A percentile compares a stretch with the other conserved stretches of the same genome.
Conservation (phyloP, 2,329 filamentous ascomycete genomes). For the Cadophora sp. region DNA sequence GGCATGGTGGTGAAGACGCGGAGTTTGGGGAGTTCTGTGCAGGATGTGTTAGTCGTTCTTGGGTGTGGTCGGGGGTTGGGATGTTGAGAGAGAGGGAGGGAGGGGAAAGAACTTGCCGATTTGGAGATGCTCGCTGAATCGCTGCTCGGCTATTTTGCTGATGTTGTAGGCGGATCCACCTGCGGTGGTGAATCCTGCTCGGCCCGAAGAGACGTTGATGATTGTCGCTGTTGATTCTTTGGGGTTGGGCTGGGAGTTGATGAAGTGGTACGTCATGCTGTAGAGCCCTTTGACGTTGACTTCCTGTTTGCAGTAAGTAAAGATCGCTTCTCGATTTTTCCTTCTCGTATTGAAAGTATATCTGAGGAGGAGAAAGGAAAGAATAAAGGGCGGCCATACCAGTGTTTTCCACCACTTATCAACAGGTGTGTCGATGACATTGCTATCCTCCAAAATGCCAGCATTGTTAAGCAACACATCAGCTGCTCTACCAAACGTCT, state of each 20-base stretch:
- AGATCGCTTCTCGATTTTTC: background rate
- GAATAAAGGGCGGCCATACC: constrained; percentile 9
- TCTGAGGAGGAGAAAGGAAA: background rate
- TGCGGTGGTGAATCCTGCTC: constrained; percentile 44
- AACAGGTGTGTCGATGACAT: constrained; percentile 48
- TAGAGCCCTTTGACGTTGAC: constrained; percentile 59
- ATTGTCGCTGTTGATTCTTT: constrained; percentile 44
- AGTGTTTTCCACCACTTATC: constrained; percentile 52
- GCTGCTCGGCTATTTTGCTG: constrained; percentile 52
- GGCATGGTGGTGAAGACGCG: constrained; percentile 55
- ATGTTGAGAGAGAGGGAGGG: constrained; percentile 37
- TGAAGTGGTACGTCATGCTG: constrained; percentile 53
- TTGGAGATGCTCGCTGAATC: constrained; percentile 50
- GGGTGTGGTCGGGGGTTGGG: no score
- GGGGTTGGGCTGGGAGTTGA: constrained; percentile 46
- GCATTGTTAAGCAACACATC: constrained; percentile 54
- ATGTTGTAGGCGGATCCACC: constrained; percentile 54
- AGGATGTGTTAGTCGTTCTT: background rate
- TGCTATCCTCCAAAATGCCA: constrained; percentile 45
- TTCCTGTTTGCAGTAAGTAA: constrained; percentile 42
- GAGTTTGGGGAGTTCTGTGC: constrained; percentile 52
- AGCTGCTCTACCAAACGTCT: constrained; percentile 32
- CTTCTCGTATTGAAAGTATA: background rate
- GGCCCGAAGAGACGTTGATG: constrained; percentile 50
- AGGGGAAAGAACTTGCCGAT: constrained; percentile 23